phyloP scores from a whole-genome alignment of 1,284 basidiomycete genomes.

The Athelia psychrophila region DNA sequence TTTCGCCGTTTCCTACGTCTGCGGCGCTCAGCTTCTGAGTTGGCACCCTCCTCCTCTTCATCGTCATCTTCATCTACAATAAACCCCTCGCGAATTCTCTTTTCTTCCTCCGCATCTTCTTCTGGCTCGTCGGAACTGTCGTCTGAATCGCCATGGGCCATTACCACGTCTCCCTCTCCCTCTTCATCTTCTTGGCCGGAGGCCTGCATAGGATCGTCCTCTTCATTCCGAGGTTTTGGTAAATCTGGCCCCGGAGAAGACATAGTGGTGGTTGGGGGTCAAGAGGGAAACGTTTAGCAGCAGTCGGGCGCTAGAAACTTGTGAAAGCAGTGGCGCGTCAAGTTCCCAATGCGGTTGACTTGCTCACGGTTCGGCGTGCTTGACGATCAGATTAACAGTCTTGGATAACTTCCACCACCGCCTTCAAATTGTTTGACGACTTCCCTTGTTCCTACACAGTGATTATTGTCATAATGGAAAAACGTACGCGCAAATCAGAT shows the following conservation, averaged over 20 bases:
- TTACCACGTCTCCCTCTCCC: constrained; percentile 50
- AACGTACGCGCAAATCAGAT: background rate
- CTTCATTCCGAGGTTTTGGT: constrained; percentile 33
- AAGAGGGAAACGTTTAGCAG: constrained; percentile 3
- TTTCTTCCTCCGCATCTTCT: constrained; percentile 79
- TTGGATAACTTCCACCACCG: no score
- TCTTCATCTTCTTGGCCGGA: constrained; percentile 47
- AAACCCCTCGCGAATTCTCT: constrained; percentile 74
- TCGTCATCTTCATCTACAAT: constrained; percentile 86
- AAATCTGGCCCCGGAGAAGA: constrained; percentile 38
- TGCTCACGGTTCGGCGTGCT: no score
- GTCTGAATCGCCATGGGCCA: constrained; percentile 52
- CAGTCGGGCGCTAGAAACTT: no score
- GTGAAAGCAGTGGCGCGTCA: no score
- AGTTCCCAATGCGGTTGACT: no score
- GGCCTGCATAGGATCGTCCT: constrained; percentile 58
- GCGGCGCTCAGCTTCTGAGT: constrained; percentile 55
- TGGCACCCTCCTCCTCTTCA: constrained; percentile 59
- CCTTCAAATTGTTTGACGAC: no score
- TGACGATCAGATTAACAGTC: no score
- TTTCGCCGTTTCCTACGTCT: constrained; percentile 64
- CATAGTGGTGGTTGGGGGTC: constrained; percentile 40
- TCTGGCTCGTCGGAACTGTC: constrained; percentile 86
- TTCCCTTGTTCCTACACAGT: no score
- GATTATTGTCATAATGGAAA: no score